Base-by-base conservation (phyloP, 768 basidiomycete species). In the Lanmaoa pseudosensibilis region DNA sequence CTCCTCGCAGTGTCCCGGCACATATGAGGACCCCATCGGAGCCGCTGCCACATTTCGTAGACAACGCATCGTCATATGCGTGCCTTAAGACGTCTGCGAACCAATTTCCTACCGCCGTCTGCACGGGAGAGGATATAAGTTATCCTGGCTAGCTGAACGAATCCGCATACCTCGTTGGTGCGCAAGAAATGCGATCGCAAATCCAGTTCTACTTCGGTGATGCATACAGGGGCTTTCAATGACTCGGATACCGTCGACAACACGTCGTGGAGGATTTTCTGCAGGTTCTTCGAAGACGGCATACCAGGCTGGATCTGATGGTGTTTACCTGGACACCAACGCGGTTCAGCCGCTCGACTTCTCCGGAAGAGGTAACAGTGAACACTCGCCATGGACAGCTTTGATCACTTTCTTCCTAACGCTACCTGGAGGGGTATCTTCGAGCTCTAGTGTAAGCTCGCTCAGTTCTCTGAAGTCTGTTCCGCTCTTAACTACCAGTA, bases 401-500 rank as follows among this genome's bases (percentile, higher is more conserved):
- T 73, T 82, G 62, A 96, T 85, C 4, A 88, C 73, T 64, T 84
- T 86, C 43, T 68, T 77, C 59, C 94, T 78, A 12, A 89, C 72
- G 62, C 85, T 87, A 1, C 84, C 86, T 32, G 76, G 67, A 1
- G 88, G 81, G 2, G 86, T 79, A 48, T 82, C 74, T 27, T 76
- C 73, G 15, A 95, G 74, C 54, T 84, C 83, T 21, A 96, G 72
- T 0, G 72, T 77, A 43, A 94, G 74, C 57, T 91, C 89, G 50
- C 90, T 92, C 34, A 95, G 74, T 59, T 95, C 92, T 37, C 89
- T 82, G 67, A 96, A 96, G 73, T 96, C 92, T 3, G 87, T 90
- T 9, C 94, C 94, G 65, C 90, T 93, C 73, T 95, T 95, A 57
- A 94, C 75, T 19, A 89, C 77, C 19, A 92, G 75, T 32, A 89